Evolutionary conservation across 164 flowering plant genomes (phyloP).

Genomic region (Buxus sempervirens): DNA sequence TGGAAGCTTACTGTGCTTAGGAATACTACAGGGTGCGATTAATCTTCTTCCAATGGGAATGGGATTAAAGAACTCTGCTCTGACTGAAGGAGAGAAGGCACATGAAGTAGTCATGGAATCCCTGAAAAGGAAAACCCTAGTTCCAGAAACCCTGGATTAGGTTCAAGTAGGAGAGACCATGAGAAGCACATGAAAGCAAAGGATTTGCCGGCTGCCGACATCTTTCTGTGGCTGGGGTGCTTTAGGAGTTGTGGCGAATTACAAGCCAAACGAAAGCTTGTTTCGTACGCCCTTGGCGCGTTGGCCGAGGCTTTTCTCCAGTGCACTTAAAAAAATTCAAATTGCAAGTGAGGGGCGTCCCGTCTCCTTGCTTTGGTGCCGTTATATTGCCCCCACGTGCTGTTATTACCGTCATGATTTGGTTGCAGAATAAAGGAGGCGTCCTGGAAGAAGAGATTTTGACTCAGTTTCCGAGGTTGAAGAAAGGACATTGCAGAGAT

Average conservation of each 20-base stretch:
- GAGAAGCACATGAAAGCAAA: not conserved
- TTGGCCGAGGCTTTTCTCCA: too few species aligned
- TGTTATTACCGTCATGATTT: too few species aligned
- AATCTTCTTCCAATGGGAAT: slow-evolving; percentile 12
- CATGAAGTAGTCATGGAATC: slow-evolving; percentile 33
- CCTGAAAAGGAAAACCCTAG: slow-evolving; percentile 3
- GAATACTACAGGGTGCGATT: slow-evolving; percentile 16
- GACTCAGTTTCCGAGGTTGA: too few species aligned
- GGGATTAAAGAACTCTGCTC: slow-evolving; percentile 31
- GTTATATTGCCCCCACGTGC: too few species aligned
- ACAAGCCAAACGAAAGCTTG: slow-evolving; percentile 15
- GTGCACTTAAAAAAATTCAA: too few species aligned
- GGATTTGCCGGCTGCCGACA: not conserved
- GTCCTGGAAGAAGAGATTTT: too few species aligned
- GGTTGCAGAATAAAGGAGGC: too few species aligned
- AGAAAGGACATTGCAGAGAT: too few species aligned
- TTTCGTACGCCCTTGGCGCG: not conserved
- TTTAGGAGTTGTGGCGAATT: slow-evolving; percentile 30
- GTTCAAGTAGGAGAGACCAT: not conserved
- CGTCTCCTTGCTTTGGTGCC: too few species aligned
- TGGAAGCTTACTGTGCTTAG: slow-evolving; percentile 12
- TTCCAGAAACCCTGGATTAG: not conserved
- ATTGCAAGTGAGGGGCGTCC: too few species aligned
- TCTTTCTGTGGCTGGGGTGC: slow-evolving; percentile 19
- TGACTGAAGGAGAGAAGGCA: slow-evolving; percentile 29